These are phyloP conservation scores for Pichia sp. DNA, from an alignment of 1,139 yeast genomes.

Conservation along the genomic window DNA sequence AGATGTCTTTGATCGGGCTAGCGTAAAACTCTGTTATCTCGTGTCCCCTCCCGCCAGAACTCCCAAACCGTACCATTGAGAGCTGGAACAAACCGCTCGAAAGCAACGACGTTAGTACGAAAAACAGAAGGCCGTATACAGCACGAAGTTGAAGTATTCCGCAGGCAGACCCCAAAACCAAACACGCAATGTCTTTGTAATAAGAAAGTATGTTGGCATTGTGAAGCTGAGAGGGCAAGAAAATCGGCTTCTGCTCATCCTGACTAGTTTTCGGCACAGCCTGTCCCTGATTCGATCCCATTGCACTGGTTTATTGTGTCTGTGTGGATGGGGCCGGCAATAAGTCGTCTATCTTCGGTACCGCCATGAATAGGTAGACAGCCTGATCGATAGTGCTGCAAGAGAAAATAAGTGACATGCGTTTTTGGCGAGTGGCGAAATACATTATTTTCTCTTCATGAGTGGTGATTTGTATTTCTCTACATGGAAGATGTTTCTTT, in stretches of 20 bases:
- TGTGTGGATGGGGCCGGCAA: background rate
- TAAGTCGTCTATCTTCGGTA: too few species aligned
- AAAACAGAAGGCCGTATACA: constrained; percentile 56
- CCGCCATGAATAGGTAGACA: too few species aligned
- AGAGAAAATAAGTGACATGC: background rate
- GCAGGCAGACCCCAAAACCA: constrained; percentile 64
- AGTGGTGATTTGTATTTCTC: background rate
- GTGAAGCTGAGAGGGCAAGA: constrained; percentile 13
- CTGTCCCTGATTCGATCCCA: background rate
- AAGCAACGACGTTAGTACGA: constrained; percentile 44
- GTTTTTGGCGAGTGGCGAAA: constrained; percentile 1
- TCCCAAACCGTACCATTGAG: constrained; percentile 34
- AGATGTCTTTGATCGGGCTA: constrained; percentile 52
- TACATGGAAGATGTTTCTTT: background rate
- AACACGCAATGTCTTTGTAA: constrained; percentile 52
- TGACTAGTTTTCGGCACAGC: background rate
- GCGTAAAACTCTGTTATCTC: constrained; percentile 39
- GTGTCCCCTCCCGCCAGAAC: constrained; percentile 30
- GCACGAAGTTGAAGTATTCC: constrained; percentile 73
- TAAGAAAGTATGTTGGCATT: constrained; percentile 22
- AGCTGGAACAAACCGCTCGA: constrained; percentile 42
- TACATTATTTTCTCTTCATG: background rate
- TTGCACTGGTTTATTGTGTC: background rate
- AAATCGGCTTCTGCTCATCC: background rate
- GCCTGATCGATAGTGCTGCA: too few species aligned